Evolutionary conservation across 176 grass and related monocot species (phyloP).

Genomic region (Oryza punctata): DNA sequence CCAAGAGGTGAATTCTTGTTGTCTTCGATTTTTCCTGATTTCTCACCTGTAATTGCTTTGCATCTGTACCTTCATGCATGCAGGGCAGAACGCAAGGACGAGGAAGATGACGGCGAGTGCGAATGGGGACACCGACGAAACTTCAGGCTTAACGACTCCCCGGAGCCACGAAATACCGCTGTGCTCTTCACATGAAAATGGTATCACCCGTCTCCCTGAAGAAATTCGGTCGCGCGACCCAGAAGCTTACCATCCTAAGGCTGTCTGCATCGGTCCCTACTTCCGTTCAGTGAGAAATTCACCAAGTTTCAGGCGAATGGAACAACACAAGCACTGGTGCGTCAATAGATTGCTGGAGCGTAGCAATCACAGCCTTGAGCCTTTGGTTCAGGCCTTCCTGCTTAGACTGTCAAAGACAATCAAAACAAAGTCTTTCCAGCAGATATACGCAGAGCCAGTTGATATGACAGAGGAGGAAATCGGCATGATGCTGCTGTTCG

Average conservation of each 20-base stretch:
- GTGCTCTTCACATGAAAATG: neutral
- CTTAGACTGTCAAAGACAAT: neutral
- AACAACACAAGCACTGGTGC: conserved; percentile 14
- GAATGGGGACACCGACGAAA: conserved; percentile 7
- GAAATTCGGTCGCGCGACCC: neutral
- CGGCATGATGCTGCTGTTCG: conserved; percentile 23
- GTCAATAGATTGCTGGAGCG: neutral
- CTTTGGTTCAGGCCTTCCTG: conserved; percentile 7
- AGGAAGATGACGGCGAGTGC: neutral
- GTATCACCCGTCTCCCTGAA: conserved; percentile 3
- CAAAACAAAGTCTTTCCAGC: conserved; percentile 1
- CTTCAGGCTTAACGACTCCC: neutral
- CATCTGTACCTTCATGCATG: neutral
- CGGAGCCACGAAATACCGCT: neutral
- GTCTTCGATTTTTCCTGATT: conserved; percentile 5
- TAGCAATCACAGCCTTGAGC: conserved; percentile 17
- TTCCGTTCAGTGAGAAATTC: conserved; percentile 14
- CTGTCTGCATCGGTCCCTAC: conserved; percentile 9
- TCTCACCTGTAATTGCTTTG: conserved; percentile 32
- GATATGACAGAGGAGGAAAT: conserved; percentile 22
- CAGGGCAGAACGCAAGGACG: conserved; percentile 15
- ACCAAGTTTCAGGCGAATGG: conserved; percentile 19
- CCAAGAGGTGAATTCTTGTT: conserved; percentile 35
- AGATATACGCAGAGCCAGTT: conserved; percentile 8
- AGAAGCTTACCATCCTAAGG: conserved; percentile 25